Conservation (phyloP, 192 early-diverging fungal genomes). For the Podila verticillata region DNA sequence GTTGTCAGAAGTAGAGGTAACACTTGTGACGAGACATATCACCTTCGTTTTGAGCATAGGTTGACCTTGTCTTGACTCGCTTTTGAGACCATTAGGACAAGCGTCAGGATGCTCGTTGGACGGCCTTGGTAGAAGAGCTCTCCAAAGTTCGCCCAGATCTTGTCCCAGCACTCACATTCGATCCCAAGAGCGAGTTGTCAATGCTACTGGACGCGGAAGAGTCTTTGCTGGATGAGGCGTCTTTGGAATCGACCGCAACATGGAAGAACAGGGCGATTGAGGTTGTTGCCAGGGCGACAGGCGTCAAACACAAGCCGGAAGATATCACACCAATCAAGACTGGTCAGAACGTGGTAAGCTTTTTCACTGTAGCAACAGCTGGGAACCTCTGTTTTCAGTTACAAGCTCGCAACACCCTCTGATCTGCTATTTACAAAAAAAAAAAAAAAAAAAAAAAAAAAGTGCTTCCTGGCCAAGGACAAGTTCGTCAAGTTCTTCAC, state of each 20-base stretch:
- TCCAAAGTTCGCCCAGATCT: conserved; percentile 36
- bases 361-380: neutral
- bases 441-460: neutral
- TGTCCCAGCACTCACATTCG: neutral
- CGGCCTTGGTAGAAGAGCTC: conserved; percentile 12
- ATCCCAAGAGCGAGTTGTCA: neutral
- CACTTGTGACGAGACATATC: too few relatives aligned
- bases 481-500: conserved; percentile 52
- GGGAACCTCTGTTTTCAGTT: neutral
- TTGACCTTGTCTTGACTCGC: too few relatives aligned
- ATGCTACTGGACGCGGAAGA: conserved; percentile 8
- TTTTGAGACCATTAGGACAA: too few relatives aligned
- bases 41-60: too few relatives aligned
- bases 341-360: conserved; percentile 35
- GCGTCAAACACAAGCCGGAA: neutral
- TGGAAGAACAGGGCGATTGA: conserved; percentile 14
- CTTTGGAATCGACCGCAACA: conserved; percentile 8
- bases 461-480: conserved; percentile 33
- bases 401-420: neutral
- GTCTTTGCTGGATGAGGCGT: neutral
- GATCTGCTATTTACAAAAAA: neutral
- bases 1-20: neutral
- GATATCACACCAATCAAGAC: conserved; percentile 1
- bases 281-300: neutral
- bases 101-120: conserved; percentile 19